Base-by-base conservation (phyloP, 2,329 filamentous ascomycete genomes). In the Xylaria sp. region DNA sequence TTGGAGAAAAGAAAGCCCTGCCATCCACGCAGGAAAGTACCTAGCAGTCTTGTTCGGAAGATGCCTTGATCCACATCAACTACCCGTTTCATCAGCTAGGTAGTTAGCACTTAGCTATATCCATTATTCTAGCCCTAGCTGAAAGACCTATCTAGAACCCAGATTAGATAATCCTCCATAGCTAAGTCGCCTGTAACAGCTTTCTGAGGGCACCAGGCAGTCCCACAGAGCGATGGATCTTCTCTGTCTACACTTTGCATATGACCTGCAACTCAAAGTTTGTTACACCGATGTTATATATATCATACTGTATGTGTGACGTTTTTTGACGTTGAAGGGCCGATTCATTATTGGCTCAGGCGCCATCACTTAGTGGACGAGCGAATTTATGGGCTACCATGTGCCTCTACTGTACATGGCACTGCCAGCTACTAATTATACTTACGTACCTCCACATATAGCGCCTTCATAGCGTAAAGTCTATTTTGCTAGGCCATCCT, bases 401-500 rank as follows among this genome's bases (percentile, higher is more conserved):
- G 56, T 62, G 33, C 22, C 25, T 38, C 51, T 55, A 42, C 53
- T 42, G 53, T 55, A 42, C 13, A n/a, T 22, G 5, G 61, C 62
- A 54, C 39, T 53, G 6, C 9, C 4, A 50, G 33, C 33, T 63
- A 58, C 61, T 44, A 45, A 29, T 29, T 22, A 33, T 55, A 29
- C 53, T 55, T 65, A 49, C 51, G 57, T 59, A 63, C 42, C 54
- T 67, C 60, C 65, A 58, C 63, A 31, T 31, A 44, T 69, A 68
- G 68, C 62, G 62, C 51, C 11, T 38, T 67, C 59, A 25, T 72
- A 71, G 70, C 61, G 70, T 47, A 71, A 72, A 72, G 69, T 75
- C 68, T 73, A 74, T 74, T 72, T 70, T 60, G 39, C 25, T 54
- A 47, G 25, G 45, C 55, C 29, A 61, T 71, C 73, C 72, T 67